Conservation (phyloP, 805 yeast genomes). For the Blastobotrys attinorum region DNA sequence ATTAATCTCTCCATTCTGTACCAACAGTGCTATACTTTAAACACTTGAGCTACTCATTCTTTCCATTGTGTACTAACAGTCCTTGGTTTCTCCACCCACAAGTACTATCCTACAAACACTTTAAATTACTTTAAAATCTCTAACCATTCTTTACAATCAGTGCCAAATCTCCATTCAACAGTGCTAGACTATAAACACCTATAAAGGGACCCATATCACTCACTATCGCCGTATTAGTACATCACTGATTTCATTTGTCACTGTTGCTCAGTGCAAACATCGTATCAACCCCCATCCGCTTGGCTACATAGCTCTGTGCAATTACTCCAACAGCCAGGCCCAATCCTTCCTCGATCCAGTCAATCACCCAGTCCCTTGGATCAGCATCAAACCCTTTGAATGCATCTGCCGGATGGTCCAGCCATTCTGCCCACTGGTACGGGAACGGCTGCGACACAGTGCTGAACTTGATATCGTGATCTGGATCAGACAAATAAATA, state of each 20-base stretch:
- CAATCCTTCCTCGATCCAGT: constrained; percentile 74
- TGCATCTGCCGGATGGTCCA: constrained; percentile 38
- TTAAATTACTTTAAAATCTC: too few species aligned
- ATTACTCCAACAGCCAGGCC: constrained; percentile 73
- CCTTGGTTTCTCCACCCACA: too few species aligned
- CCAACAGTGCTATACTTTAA: too few species aligned
- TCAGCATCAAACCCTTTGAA: constrained; percentile 45
- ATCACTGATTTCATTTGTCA: too few species aligned
- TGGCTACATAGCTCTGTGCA: constrained; percentile 85
- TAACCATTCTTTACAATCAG: too few species aligned
- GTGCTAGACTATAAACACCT: too few species aligned
- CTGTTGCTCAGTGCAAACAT: constrained; percentile 1
- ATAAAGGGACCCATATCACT: too few species aligned
- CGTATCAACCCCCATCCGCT: constrained; percentile 63
- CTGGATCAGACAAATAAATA: constrained; percentile 66
- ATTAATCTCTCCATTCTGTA: not conserved
- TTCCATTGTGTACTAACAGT: too few species aligned
- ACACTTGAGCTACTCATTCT: too few species aligned
- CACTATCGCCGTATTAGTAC: too few species aligned
- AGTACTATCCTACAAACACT: too few species aligned
- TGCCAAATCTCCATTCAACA: too few species aligned
- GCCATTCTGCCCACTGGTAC: constrained; percentile 86
- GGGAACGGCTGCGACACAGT: constrained; percentile 90
- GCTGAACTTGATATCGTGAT: constrained; percentile 64
- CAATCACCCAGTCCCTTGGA: constrained; percentile 75